Evolutionary conservation across 129 eudicot species (phyloP), one percentile per base, ranked within the genome.

Genomic region (Lactuca sativa): DNA sequence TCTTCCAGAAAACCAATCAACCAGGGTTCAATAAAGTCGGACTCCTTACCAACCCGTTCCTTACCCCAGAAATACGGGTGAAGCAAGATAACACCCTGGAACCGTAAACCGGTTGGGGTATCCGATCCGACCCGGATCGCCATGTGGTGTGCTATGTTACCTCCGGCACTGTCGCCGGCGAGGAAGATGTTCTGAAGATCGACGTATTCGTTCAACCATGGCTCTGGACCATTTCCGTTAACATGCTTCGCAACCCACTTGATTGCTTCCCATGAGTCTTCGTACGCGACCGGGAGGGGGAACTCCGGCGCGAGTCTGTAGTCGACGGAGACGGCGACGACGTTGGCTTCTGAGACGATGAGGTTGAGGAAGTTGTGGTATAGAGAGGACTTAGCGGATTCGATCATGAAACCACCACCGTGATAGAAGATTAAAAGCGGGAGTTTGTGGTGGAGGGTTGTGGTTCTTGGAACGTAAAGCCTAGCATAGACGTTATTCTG

Each of bases 101-200:
- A n/a, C 1, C 17, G 41, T 6, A 71, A n/a, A 0, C 75, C 79
- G 0, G 18, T 34, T 3, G 34, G 44, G 3, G 30, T 12, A n/a
- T 52, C 74, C 63, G 44, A 13, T 9, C 89, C 82, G 32, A 59
- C 77, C 36, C 83, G 66, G 3, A 57, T 59, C 43, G 66, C 78
- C 71, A 82, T 62, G 66, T 70, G 59, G 37, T 85, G 86, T 3
- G 81, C 49, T 1, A 88, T 84, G 44, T 47, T 84, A 0, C 76
- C 95, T 0, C 95, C 95, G 6, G 86, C 86, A 38, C 90, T 84
- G 15, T 84, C 88, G n/a, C 95, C 95, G 9, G 73, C 87, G 53
- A 88, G 5, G 48, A 79, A 88, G 41, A 82, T 72, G 37, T 79
- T 78, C 9, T n/a, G 14, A 32, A 82, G 66, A 64, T 88, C 88